Evolutionary conservation across 140 eudicot genomes (phyloP), one percentile per base, ranked within the genome.

Genomic region (Stevia rebaudiana): DNA sequence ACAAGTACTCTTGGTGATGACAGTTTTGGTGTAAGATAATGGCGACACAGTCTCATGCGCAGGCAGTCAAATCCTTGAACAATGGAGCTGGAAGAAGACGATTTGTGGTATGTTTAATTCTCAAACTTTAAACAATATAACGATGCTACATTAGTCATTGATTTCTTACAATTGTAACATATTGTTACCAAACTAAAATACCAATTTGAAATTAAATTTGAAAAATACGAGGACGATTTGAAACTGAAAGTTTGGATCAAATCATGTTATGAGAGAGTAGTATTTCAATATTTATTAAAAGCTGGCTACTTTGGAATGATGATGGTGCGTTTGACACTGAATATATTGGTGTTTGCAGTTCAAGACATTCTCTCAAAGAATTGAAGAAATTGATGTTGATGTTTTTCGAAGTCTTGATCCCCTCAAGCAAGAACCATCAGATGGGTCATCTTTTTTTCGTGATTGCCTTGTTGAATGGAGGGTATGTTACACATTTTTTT

Each of bases 391-490:
- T 19, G 83, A 87, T n/a, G 76, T 91, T 8, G 91, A 84, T 72
- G 98, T 91, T 18, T 87, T 68, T 62, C 78, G 87, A 39, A 91
- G 91, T 72, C 88, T 91, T 24, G 83, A 84, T 36, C 81, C 88
- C 22, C 57, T 82, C 42, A 82, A 82, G 70, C 61, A 78, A 22
- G 95, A 87, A 65, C 95, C 98, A 5, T 80, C 87, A 0, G 69
- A 75, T 35, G 94, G 94, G 48, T 87, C 96, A 19, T 70, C 95
- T 0, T 91, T 91, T 73, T 91, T 91, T 70, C 81, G 82, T 0
- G 96, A 91, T 58, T 87, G 95, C 70, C 85, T 91, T 17, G 71
- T 78, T 15, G 76, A 91, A 55, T 91, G 89, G 84, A 84, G 97
- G 82, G 97, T 90, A 82, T 48, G 90, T 39, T 49, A 17, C 41